Evolutionary conservation across 2,329 filamentous ascomycete genomes (phyloP).

Genomic region (Aspergillus aculeatinus): DNA sequence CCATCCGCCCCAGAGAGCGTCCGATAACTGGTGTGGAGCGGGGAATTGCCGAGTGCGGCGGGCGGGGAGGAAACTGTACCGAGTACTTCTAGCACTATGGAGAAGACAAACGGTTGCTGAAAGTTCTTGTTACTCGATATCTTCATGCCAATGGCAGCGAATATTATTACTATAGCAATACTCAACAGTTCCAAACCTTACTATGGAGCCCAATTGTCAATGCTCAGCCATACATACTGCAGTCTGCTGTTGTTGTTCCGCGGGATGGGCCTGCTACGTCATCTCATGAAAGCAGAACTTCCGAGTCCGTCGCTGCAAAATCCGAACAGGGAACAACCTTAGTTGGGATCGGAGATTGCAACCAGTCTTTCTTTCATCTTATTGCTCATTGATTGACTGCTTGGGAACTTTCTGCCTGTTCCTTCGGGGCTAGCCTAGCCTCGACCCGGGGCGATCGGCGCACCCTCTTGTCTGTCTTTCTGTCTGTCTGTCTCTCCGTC

Average conservation of each 20-base stretch:
- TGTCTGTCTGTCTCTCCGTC: neutral
- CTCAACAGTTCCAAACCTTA: too few species aligned
- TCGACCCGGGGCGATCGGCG: neutral
- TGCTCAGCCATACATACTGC: too few species aligned
- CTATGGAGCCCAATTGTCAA: too few species aligned
- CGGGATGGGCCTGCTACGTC: neutral
- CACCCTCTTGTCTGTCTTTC: neutral
- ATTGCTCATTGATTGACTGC: neutral
- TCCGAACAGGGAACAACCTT: neutral
- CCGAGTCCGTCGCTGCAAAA: neutral
- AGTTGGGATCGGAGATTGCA: neutral
- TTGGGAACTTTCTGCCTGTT: neutral
- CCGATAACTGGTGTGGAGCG: neutral
- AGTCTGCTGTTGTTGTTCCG: neutral
- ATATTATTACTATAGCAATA: too few species aligned
- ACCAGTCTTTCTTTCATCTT: neutral
- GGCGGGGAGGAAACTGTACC: neutral
- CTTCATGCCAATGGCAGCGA: too few species aligned
- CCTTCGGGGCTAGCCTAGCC: neutral
- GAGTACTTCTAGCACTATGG: too few species aligned
- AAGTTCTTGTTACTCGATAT: too few species aligned
- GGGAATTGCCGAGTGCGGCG: neutral
- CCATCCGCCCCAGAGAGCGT: neutral
- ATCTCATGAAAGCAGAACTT: neutral
- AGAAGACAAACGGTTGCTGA: too few species aligned